Base-by-base conservation (phyloP, 495 filamentous ascomycete genomes). In the Cenococcum geophilum region DNA sequence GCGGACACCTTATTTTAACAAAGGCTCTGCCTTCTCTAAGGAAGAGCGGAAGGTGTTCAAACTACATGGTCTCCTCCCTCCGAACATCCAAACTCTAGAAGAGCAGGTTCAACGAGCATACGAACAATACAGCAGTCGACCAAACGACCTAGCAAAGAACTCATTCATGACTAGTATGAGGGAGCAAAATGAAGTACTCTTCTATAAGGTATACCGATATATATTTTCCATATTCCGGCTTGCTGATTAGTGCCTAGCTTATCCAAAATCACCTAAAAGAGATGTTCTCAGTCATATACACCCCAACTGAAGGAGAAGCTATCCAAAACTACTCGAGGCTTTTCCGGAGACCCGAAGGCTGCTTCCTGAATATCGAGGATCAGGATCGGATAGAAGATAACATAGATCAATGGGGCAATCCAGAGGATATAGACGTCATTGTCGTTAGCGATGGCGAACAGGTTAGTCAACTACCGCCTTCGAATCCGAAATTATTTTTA, bases 241-340 rank as follows among this genome's bases (percentile, higher is more conserved):
- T 4, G 11, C 40, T 45, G 11, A 68, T 16, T 42, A 37, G 2
- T 36, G 18, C 42, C 1, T 60, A 84, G 80, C 76, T 88, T 18
- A 75, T 89, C 21, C 78, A 82, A 73, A 77, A 82, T 0, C 82
- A 89, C 70, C 70, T 89, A 4, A 87, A 88, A 63, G 91, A 96
- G 71, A 92, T 96, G 87, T 90, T 95, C 66, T 81, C 84, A 45
- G 75, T 96, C 11, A 89, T 96, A 34, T 96, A 95, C 70, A 95
- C 91, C 0, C 91, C 91, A 0, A 95, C 91, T 0, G 91, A 95
- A 72, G 90, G 88, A 3, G 89, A 95, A n/a, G 91, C 91, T 0
- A 95, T 95, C 58, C 80, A 87, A 72, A 87, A 91, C 67, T 95
- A 88, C 70, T 95, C 90, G 5, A 75, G 86, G 2, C 62, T 92